Percentiles rank a stretch among this genome's conserved stretches.
Conservation (phyloP, 169 alveolate genomes). For the Eimeria maxima region DNA sequence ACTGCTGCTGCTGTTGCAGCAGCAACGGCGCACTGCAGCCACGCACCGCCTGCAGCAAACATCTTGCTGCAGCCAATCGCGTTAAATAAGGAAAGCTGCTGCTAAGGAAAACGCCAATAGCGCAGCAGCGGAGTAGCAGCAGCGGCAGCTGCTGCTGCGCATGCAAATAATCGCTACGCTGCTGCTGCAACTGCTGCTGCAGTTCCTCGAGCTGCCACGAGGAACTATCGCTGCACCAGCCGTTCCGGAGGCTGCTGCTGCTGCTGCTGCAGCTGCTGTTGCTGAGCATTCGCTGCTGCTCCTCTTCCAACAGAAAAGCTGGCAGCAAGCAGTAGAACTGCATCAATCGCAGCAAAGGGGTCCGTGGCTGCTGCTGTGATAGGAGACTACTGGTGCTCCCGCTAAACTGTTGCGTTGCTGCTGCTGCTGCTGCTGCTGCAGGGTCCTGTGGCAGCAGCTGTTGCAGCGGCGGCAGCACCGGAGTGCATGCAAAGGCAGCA, state of each 20-base stretch:
- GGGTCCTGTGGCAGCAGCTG: conserved; percentile 40
- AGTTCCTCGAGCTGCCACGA: conserved; percentile 13
- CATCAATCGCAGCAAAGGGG: conserved; percentile 29
- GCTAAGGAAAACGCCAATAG: conserved; percentile 31
- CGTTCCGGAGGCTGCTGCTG: conserved; percentile 38
- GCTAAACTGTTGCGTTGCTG: conserved; percentile 35
- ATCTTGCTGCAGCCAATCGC: conserved; percentile 26
- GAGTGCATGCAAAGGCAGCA: conserved; percentile 62
- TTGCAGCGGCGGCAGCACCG: conserved; percentile 51
- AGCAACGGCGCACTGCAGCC: not conserved
- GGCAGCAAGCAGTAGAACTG: conserved; percentile 50
- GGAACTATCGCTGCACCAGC: conserved; percentile 15
- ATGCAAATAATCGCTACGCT: conserved; percentile 57
- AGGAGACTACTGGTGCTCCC: conserved; percentile 58
- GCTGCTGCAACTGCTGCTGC: conserved; percentile 66
- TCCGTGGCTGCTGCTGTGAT: conserved; percentile 29
- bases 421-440: conserved; percentile 47
- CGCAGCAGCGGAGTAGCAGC: conserved; percentile 26
- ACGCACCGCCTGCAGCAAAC: conserved; percentile 44
- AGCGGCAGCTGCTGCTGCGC: conserved; percentile 8
- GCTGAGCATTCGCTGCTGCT: not conserved
- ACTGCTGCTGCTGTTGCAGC: conserved; percentile 59
- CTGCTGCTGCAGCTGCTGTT: conserved; percentile 14
- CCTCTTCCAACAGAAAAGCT: conserved; percentile 40
- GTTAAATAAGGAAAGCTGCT: conserved; percentile 23